A percentile compares a stretch with the other conserved stretches of the same genome.
These are phyloP conservation scores for Phytophthora sansomeana DNA, from an alignment of 352 stramenopile genomes.

Conservation along the genomic window DNA sequence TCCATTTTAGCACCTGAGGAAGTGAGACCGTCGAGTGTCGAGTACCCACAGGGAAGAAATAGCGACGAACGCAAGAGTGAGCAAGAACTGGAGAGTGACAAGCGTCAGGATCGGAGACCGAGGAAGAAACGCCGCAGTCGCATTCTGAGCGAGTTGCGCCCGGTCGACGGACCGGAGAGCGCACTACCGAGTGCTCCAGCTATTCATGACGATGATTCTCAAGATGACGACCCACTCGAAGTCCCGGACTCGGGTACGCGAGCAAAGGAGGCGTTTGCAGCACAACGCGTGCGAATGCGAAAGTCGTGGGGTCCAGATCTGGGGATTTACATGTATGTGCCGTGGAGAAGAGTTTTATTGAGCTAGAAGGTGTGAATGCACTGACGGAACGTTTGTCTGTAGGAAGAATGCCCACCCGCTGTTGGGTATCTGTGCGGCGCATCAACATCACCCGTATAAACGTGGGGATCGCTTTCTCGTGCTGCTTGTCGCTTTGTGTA, in stretches of 20 bases:
- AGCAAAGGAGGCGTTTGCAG: slow-evolving; percentile 56
- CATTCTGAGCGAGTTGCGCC: slow-evolving; percentile 49
- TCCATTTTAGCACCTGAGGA: slow-evolving; percentile 41
- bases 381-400: slow-evolving; percentile 17
- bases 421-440: slow-evolving; percentile 46
- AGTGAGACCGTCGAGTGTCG: slow-evolving; percentile 13
- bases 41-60: slow-evolving; percentile 27
- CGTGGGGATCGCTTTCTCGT: slow-evolving; percentile 57
- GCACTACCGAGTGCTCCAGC: slow-evolving; percentile 18
- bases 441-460: slow-evolving; percentile 68
- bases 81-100: slow-evolving; percentile 14
- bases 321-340: slow-evolving; percentile 68
- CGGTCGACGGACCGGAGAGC: slow-evolving; percentile 30
- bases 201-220: slow-evolving; percentile 34
- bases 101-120: slow-evolving; percentile 10
- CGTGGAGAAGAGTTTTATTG: neutral
- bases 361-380: neutral
- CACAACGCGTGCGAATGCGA: slow-evolving; percentile 57
- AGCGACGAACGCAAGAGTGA: slow-evolving; percentile 40
- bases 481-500: slow-evolving; percentile 54
- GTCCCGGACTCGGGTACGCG: slow-evolving; percentile 29
- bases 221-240: slow-evolving; percentile 28
- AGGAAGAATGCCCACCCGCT: slow-evolving; percentile 70
- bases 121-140: slow-evolving; percentile 38
- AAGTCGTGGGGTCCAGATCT: slow-evolving; percentile 53